Percentiles rank a stretch among this genome's conserved stretches.
These are phyloP conservation scores for Akanthomyces lecanii DNA, from an alignment of 2,329 filamentous ascomycete species.

Conservation along the genomic window DNA sequence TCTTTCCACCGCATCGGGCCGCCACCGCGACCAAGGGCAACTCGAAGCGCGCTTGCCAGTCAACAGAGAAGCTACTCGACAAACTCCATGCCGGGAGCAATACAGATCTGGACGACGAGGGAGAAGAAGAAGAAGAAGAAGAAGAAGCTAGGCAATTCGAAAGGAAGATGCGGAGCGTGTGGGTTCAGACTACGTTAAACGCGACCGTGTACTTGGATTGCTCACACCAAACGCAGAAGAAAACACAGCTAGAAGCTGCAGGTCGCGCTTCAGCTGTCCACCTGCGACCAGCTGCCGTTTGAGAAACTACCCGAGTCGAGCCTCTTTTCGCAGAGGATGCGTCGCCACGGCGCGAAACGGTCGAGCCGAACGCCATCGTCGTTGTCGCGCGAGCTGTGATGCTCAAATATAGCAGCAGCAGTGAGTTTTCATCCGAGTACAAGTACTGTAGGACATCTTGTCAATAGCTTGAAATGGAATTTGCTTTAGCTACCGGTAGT, in stretches of 20 bases:
- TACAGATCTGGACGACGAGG: neutral
- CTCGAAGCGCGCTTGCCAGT: neutral
- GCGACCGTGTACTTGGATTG: neutral
- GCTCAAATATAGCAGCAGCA: neutral
- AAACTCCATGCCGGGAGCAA: neutral
- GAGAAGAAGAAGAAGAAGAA: neutral
- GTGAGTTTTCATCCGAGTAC: no score
- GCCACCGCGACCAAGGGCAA: neutral
- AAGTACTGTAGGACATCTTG: neutral
- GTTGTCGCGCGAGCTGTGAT: neutral
- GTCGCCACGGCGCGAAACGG: neutral
- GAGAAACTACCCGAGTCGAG: neutral
- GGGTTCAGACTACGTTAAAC: neutral
- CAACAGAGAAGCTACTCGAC: neutral
- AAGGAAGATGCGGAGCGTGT: neutral
- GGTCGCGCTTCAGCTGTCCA: neutral
- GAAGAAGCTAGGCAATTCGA: neutral
- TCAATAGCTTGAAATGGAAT: neutral
- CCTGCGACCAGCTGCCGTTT: neutral
- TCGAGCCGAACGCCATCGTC: neutral
- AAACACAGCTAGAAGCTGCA: constrained; percentile 3
- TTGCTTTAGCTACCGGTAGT: no score
- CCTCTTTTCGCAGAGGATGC: neutral
- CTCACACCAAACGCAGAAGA: neutral
- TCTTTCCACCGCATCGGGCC: neutral